Percentiles rank a stretch among this genome's conserved stretches.
Evolutionary conservation across 2,329 filamentous ascomycete genomes (phyloP).

Genomic region (Calycina herbarum): DNA sequence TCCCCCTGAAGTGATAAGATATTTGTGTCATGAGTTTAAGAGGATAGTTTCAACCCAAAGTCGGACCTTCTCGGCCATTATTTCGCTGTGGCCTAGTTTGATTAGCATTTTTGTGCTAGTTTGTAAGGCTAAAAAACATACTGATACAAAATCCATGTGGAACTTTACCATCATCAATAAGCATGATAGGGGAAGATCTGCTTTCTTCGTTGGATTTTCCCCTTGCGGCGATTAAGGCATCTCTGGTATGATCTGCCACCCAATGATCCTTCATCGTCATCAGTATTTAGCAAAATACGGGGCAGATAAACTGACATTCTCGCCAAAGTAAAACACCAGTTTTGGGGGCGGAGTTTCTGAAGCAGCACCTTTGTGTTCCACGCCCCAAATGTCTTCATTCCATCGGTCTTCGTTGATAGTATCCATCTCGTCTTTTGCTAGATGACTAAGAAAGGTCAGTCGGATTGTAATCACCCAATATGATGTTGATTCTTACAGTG

Average conservation of each 20-base stretch:
- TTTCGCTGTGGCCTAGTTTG: slow-evolving; percentile 47
- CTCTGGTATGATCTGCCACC: slow-evolving; percentile 57
- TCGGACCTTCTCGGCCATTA: slow-evolving; percentile 49
- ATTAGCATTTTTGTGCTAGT: slow-evolving; percentile 6
- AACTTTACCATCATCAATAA: slow-evolving; percentile 56
- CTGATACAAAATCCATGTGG: slow-evolving; percentile 63
- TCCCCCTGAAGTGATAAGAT: neutral
- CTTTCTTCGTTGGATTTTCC: slow-evolving; percentile 34
- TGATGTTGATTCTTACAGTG: slow-evolving; percentile 41
- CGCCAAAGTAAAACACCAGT: slow-evolving; percentile 61
- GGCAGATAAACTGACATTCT: slow-evolving; percentile 37
- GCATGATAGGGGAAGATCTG: slow-evolving; percentile 44
- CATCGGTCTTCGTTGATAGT: slow-evolving; percentile 59
- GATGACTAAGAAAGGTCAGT: slow-evolving; percentile 37
- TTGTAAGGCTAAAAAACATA: slow-evolving; percentile 37
- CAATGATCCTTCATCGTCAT: slow-evolving; percentile 53
- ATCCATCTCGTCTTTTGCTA: slow-evolving; percentile 61
- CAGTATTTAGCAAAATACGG: neutral
- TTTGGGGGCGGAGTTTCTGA: slow-evolving; percentile 41
- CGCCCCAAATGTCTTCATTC: slow-evolving; percentile 60
- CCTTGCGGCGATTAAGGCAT: slow-evolving; percentile 53
- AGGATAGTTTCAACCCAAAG: slow-evolving; percentile 38
- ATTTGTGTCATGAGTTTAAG: neutral
- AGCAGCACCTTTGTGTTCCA: slow-evolving; percentile 37
- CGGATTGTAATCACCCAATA: slow-evolving; percentile 8